Conservation (phyloP, 1,284 basidiomycete genomes). For the Gymnopus androsaceus region DNA sequence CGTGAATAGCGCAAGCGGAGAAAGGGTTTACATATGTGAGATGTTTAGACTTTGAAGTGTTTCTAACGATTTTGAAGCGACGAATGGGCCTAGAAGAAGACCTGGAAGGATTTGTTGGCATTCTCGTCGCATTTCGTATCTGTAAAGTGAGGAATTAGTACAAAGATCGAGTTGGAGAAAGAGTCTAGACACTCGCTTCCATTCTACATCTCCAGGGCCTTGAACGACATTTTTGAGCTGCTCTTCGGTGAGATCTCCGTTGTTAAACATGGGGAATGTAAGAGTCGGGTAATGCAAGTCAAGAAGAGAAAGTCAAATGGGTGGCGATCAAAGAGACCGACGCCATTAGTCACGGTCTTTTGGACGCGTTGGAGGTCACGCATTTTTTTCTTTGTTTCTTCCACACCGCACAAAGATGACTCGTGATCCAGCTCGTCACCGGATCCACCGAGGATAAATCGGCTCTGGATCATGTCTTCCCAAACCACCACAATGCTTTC, state of each 20-base stretch:
- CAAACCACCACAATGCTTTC: constrained; percentile 27
- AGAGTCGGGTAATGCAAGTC: background rate
- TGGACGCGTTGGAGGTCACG: too few relatives aligned
- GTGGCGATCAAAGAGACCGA: too few relatives aligned
- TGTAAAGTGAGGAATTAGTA: too few relatives aligned
- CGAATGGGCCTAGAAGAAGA: constrained; percentile 85
- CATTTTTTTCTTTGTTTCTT: too few relatives aligned
- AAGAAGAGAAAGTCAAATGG: background rate
- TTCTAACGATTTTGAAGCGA: constrained; percentile 79
- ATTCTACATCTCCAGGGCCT: constrained; percentile 76
- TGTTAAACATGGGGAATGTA: constrained; percentile 17
- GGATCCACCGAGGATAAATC: too few relatives aligned
- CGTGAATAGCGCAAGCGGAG: background rate
- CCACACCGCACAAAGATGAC: too few relatives aligned
- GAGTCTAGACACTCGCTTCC: constrained; percentile 53
- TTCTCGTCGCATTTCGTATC: constrained; percentile 93
- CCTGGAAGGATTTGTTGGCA: constrained; percentile 90
- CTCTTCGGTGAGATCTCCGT: constrained; percentile 42
- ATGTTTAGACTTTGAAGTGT: constrained; percentile 66
- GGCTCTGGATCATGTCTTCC: constrained; percentile 8
- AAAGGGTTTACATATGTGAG: constrained; percentile 79
- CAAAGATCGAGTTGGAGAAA: background rate
- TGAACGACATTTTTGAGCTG: constrained; percentile 66
- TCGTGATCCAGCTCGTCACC: too few relatives aligned
- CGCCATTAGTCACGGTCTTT: too few relatives aligned